Evolutionary conservation across 805 yeast genomes (phyloP), one percentile per base, ranked within the genome.

Genomic region (Wickerhamiella hasegawae): DNA sequence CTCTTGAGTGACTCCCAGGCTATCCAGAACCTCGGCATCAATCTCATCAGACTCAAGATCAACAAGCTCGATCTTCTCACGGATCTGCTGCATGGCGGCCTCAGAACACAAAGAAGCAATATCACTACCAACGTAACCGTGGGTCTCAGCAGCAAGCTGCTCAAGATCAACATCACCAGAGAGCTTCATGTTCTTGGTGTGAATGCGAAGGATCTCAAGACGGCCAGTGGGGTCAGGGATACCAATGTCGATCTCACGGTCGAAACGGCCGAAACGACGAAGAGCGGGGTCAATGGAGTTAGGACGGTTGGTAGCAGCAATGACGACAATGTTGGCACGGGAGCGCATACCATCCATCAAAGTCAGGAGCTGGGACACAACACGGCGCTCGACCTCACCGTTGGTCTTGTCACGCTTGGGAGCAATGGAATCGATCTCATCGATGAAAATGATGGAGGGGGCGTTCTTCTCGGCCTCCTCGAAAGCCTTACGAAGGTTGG

Each of bases 291-390:
- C 90, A 52, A 78, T 78, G 15, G 84, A 74, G 62, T 78, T 79
- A 45, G 90, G 90, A 59, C 90, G 68, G 62, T 78, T 78, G 35
- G 90, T 90, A 25, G 99, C 99, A 37, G 98, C 99, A 63, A 90
- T 90, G 38, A 90, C 99, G 43, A 90, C 98, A 49, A 83, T 79
- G 55, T 90, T 90, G 28, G 97, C 79, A 62, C 98, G 77, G n/a
- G 97, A 94, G 64, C 87, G 87, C 98, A 90, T 90, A 68, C 98
- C 99, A 57, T 90, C 99, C 99, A 90, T 90, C 49, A 90, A 69
- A 15, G 99, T 90, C 57, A 90, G 73, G 54, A 90, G 71, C 65
- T 90, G 98, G 21, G 97, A 87, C 42, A 90, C 99, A 38, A 90
- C 98, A 67, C 99, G 79, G 66, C 98, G 77, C 66, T 90, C 99